phyloP scores from a whole-genome alignment of 139 green algal species.

The Desmodesmus armatus region DNA sequence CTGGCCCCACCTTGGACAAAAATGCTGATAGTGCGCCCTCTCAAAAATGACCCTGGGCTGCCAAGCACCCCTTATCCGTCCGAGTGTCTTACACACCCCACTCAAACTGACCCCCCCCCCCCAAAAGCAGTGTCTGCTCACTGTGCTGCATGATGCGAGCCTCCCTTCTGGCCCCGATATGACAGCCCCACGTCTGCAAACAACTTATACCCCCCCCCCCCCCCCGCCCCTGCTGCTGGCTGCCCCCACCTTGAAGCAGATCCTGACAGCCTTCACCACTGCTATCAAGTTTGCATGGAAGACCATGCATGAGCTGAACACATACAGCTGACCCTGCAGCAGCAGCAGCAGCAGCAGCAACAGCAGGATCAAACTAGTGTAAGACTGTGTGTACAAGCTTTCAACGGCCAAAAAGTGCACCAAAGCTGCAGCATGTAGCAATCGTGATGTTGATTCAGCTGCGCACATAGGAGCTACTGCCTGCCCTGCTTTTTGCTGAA shows the following conservation, averaged over 20 bases:
- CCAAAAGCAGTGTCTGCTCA: too few species aligned
- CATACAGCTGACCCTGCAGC: conserved; percentile 32
- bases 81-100: too few species aligned
- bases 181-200: not conserved
- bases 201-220: too few species aligned
- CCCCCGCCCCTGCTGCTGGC: not conserved
- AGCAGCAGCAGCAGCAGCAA: not conserved
- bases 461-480: too few species aligned
- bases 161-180: too few species aligned
- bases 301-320: conserved; percentile 46
- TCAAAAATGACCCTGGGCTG: too few species aligned
- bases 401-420: not conserved
- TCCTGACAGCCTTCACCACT: conserved; percentile 13
- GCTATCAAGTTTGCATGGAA: conserved; percentile 41
- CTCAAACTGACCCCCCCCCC: too few species aligned
- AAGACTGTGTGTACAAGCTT: not conserved
- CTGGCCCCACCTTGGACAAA: too few species aligned
- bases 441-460: not conserved
- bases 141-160: not conserved
- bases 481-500: too few species aligned
- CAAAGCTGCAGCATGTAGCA: not conserved
- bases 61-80: too few species aligned
- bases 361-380: not conserved
- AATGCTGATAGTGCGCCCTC: too few species aligned
- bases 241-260: conserved; percentile 5